phyloP scores from a whole-genome alignment of 2,329 filamentous ascomycete genomes.

The Fusarium incarnatum region DNA sequence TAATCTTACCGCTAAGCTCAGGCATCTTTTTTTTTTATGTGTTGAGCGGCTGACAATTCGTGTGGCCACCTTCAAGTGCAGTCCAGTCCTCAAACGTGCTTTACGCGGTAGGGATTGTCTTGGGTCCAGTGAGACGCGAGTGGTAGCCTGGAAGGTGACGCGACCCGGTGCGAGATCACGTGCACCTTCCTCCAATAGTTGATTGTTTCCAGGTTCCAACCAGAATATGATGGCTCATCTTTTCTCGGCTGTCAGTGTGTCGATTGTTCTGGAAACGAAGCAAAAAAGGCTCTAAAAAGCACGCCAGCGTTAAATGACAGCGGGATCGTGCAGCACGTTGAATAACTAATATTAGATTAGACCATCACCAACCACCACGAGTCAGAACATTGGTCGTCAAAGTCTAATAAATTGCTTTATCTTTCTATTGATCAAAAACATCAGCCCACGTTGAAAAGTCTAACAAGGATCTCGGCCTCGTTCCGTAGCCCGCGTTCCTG shows the following conservation, averaged over 20 bases:
- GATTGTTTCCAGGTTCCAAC: neutral
- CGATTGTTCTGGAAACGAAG: conserved; percentile 28
- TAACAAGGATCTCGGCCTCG: conserved; percentile 26
- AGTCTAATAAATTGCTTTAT: neutral
- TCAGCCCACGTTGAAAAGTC: conserved; percentile 23
- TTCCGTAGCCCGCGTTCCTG: conserved; percentile 22
- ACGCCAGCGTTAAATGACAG: conserved; percentile 7
- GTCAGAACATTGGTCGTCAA: neutral
- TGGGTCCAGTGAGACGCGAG: conserved; percentile 26
- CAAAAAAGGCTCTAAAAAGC: conserved; percentile 3
- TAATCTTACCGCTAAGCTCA: conserved; percentile 47
- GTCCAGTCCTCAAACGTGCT: conserved; percentile 14
- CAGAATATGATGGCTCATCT: conserved; percentile 34
- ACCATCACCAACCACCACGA: neutral
- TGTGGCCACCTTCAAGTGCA: conserved; percentile 9
- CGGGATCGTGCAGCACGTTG: conserved; percentile 34
- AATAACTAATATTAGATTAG: neutral
- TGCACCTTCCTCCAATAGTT: conserved; percentile 15
- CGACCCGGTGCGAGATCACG: conserved; percentile 49
- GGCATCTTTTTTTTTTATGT: conserved; percentile 39
- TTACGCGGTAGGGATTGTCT: conserved; percentile 34
- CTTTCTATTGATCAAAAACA: neutral
- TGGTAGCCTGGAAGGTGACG: conserved; percentile 38
- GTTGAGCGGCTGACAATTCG: neutral
- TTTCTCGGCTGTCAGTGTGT: conserved; percentile 11